A percentile compares a stretch with the other conserved stretches of the same genome.
Conservation (phyloP, 306 rosid genomes). For the Sophora flavescens region DNA sequence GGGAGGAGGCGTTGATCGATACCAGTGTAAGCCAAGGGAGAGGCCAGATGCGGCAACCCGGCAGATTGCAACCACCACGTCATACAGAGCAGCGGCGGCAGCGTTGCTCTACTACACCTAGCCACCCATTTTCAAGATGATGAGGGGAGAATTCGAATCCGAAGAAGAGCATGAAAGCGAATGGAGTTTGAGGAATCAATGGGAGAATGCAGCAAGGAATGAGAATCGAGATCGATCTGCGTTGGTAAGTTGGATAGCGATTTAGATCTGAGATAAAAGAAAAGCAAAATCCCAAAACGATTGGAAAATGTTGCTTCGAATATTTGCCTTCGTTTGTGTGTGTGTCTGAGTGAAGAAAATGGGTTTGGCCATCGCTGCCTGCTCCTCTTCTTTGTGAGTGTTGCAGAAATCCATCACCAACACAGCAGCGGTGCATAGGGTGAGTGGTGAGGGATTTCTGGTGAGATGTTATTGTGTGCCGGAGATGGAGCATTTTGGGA, state of each 20-base stretch:
- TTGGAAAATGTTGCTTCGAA: slow-evolving; percentile 37
- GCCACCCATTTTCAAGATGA: slow-evolving; percentile 97
- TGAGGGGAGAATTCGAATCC: slow-evolving; percentile 67
- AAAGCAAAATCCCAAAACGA: slow-evolving; percentile 51
- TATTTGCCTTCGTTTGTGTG: background rate
- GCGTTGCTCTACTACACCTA: slow-evolving; percentile 99
- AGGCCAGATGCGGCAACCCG: slow-evolving; percentile 99
- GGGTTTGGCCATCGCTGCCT: no score
- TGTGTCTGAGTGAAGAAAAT: slow-evolving; percentile 36
- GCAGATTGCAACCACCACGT: slow-evolving; percentile 98
- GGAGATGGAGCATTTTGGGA: no score
- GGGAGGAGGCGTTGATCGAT: slow-evolving; percentile 89
- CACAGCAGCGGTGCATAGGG: no score
- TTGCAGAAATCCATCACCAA: no score
- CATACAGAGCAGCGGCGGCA: slow-evolving; percentile 88
- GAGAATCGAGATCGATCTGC: slow-evolving; percentile 60
- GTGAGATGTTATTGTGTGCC: no score
- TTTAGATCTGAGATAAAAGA: slow-evolving; percentile 66
- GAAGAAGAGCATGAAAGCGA: slow-evolving; percentile 65
- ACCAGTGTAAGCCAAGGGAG: slow-evolving; percentile 81
- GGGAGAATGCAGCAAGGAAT: slow-evolving; percentile 12
- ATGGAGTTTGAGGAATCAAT: background rate
- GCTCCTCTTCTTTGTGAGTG: no score
- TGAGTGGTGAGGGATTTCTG: no score
- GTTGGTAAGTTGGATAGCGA: slow-evolving; percentile 38